phyloP scores from a whole-genome alignment of 192 early-diverging fungal species.

The Paraglomus brasilianum region DNA sequence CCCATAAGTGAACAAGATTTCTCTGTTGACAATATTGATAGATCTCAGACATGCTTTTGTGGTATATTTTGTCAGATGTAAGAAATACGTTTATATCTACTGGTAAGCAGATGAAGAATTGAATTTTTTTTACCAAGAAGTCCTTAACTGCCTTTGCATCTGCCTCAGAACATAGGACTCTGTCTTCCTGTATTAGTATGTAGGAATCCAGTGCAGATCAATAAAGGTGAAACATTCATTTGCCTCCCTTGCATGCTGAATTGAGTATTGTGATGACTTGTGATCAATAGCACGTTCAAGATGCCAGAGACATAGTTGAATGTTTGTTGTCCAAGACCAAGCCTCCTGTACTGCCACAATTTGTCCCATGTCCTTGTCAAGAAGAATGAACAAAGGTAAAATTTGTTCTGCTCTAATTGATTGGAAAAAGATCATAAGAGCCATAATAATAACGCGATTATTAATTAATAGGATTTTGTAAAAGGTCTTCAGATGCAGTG shows the following conservation, averaged over 20 bases:
- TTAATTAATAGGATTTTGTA: slow-evolving; percentile 10
- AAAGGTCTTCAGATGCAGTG: background rate
- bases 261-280: background rate
- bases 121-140: slow-evolving; percentile 20
- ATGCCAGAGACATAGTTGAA: slow-evolving; percentile 11
- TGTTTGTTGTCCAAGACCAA: slow-evolving; percentile 5
- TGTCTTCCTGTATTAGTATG: no score
- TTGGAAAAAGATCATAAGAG: background rate
- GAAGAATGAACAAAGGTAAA: background rate
- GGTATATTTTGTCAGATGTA: background rate
- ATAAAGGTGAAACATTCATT: slow-evolving; percentile 16
- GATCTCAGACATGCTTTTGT: background rate
- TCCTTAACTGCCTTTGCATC: background rate
- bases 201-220: slow-evolving; percentile 1
- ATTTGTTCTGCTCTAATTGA: background rate
- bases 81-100: slow-evolving; percentile 5
- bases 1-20: background rate
- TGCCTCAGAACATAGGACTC: background rate
- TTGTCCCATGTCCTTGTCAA: slow-evolving; percentile 12
- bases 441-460: background rate
- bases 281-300: slow-evolving; percentile 17
- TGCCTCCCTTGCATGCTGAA: background rate
- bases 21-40: slow-evolving; percentile 13
- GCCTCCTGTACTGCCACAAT: slow-evolving; percentile 9
- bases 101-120: background rate